These are phyloP conservation scores for Phytophthora melonis DNA, from an alignment of 352 stramenopile genomes.

Conservation along the genomic window DNA sequence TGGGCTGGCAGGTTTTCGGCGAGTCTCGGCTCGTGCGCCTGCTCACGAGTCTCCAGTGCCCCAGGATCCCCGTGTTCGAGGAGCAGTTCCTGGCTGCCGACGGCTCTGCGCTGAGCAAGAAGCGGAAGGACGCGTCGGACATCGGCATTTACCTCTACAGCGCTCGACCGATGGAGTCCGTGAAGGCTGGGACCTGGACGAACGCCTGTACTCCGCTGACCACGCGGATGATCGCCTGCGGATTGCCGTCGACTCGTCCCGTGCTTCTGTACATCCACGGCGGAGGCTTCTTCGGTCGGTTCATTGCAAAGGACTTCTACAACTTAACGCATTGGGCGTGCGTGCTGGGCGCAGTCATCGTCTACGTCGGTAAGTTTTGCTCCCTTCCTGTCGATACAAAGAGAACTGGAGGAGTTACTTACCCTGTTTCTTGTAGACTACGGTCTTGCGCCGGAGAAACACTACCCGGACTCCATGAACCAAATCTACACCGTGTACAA, in stretches of 20 bases:
- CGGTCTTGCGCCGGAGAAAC: slow-evolving; percentile 77
- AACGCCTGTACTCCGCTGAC: slow-evolving; percentile 63
- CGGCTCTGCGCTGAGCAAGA: slow-evolving; percentile 43
- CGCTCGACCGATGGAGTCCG: slow-evolving; percentile 66
- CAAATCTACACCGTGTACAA: slow-evolving; percentile 89
- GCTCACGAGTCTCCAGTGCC: slow-evolving; percentile 69
- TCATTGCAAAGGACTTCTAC: slow-evolving; percentile 87
- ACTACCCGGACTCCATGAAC: slow-evolving; percentile 83
- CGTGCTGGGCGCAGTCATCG: slow-evolving; percentile 79
- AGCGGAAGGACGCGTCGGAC: slow-evolving; percentile 54
- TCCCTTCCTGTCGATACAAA: not conserved
- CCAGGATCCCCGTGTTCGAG: slow-evolving; percentile 71
- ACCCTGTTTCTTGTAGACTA: slow-evolving; percentile 61
- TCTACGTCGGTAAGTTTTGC: slow-evolving; percentile 79
- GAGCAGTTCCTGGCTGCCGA: slow-evolving; percentile 71
- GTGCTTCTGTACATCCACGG: slow-evolving; percentile 91
- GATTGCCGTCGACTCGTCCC: slow-evolving; percentile 67
- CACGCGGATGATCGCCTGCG: slow-evolving; percentile 72
- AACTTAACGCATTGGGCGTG: slow-evolving; percentile 80
- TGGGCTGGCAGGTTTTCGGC: slow-evolving; percentile 86
- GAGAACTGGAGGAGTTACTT: too few species aligned
- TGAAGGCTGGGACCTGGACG: slow-evolving; percentile 76
- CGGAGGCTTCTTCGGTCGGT: slow-evolving; percentile 89
- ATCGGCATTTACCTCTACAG: slow-evolving; percentile 82
- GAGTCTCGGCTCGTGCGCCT: slow-evolving; percentile 80